A percentile compares a stretch with the other conserved stretches of the same genome.
Evolutionary conservation across 306 rosid species (phyloP).

Genomic region (Ammopiptanthus mongolicus): DNA sequence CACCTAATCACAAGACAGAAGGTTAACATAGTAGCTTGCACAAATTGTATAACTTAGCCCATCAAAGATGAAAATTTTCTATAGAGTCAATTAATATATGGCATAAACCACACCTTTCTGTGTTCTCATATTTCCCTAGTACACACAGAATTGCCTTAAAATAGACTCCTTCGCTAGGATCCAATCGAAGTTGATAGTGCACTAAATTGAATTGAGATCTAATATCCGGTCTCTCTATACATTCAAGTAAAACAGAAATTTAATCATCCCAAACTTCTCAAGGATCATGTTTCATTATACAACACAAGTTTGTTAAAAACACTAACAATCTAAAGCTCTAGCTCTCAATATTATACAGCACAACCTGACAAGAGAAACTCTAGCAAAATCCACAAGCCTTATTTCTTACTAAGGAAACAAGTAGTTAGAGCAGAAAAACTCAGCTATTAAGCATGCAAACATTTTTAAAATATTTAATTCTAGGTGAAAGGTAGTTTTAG

Average conservation of each 20-base stretch:
- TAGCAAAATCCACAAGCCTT: slow-evolving; percentile 41
- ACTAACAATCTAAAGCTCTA: slow-evolving; percentile 78
- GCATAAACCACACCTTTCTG: slow-evolving; percentile 61
- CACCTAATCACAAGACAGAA: slow-evolving; percentile 3
- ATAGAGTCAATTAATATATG: slow-evolving; percentile 1
- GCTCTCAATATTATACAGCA: slow-evolving; percentile 85
- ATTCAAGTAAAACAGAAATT: slow-evolving; percentile 27
- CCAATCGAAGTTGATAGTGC: slow-evolving; percentile 93
- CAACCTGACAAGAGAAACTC: slow-evolving; percentile 88
- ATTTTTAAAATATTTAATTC: no score
- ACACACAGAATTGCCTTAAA: slow-evolving; percentile 95
- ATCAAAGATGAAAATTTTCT: no score
- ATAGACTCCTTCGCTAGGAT: slow-evolving; percentile 97
- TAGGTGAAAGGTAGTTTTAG: no score
- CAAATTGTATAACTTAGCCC: slow-evolving; percentile 2
- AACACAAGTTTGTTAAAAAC: slow-evolving; percentile 13
- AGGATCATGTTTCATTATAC: slow-evolving; percentile 4
- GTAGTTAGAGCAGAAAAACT: slow-evolving; percentile 3
- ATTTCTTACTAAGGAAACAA: slow-evolving; percentile 1
- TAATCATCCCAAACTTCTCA: slow-evolving; percentile 9
- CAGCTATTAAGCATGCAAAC: not conserved
- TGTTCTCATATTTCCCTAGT: slow-evolving; percentile 70
- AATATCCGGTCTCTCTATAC: slow-evolving; percentile 82
- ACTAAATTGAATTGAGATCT: slow-evolving; percentile 86
- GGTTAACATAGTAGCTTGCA: not conserved